Conservation (phyloP, 2,329 filamentous ascomycete genomes). For the Colletotrichum gigasporum region DNA sequence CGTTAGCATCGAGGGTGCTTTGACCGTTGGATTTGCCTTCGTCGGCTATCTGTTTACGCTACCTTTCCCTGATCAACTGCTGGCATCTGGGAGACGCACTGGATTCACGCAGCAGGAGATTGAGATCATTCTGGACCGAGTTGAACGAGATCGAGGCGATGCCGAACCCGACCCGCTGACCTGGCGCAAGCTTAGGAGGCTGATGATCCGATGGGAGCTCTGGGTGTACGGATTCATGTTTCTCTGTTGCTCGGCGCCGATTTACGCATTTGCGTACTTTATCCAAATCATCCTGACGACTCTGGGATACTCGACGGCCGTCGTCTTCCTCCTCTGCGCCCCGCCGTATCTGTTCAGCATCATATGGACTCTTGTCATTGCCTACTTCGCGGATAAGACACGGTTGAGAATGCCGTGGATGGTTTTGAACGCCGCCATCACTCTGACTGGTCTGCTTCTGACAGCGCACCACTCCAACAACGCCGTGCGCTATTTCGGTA, state of each 20-base stretch:
- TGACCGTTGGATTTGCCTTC: too few species aligned
- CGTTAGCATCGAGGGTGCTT: too few species aligned
- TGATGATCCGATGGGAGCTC: slow-evolving; percentile 49
- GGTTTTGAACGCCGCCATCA: slow-evolving; percentile 34
- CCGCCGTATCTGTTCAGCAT: slow-evolving; percentile 46
- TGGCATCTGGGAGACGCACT: too few species aligned
- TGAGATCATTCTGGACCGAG: slow-evolving; percentile 40
- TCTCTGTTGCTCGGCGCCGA: slow-evolving; percentile 62
- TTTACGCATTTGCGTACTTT: slow-evolving; percentile 70
- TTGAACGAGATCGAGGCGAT: slow-evolving; percentile 53
- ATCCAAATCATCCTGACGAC: slow-evolving; percentile 65
- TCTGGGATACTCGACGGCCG: slow-evolving; percentile 37
- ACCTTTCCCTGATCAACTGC: too few species aligned
- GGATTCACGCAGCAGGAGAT: slow-evolving; percentile 44
- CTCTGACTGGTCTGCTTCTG: slow-evolving; percentile 14
- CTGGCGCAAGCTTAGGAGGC: slow-evolving; percentile 40
- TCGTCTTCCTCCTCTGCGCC: slow-evolving; percentile 45
- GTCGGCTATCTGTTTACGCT: too few species aligned
- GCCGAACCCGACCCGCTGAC: slow-evolving; percentile 48
- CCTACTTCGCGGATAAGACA: too few species aligned
- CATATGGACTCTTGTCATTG: too few species aligned
- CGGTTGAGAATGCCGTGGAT: slow-evolving; percentile 42
- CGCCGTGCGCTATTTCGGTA: slow-evolving; percentile 41
- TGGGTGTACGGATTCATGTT: slow-evolving; percentile 49
- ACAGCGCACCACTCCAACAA: slow-evolving; percentile 30